Percentiles rank a stretch among this genome's conserved stretches.
phyloP scores from a whole-genome alignment of 345 rosid species.

The Jatropha curcas region DNA sequence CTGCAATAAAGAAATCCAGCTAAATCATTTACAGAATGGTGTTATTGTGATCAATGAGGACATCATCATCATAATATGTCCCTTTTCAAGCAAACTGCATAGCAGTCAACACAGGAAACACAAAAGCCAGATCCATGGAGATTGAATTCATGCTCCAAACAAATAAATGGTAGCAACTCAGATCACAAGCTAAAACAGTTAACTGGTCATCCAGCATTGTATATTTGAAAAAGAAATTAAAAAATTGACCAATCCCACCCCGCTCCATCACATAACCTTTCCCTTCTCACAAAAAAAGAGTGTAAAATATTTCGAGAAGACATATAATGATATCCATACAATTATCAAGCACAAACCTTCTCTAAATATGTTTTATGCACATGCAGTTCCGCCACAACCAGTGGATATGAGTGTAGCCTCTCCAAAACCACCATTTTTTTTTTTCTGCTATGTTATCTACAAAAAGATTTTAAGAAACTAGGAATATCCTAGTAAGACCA shows the following conservation, averaged over 20 bases:
- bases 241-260: background rate
- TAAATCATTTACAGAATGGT: constrained; percentile 7
- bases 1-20: constrained; percentile 32
- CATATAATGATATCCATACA: background rate
- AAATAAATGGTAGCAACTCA: background rate
- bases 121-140: background rate
- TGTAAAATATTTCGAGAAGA: background rate
- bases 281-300: background rate
- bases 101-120: background rate
- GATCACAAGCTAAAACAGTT: background rate
- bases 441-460: background rate
- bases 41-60: background rate
- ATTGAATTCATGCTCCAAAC: background rate
- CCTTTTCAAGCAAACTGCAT: constrained; percentile 5
- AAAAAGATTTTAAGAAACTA: background rate
- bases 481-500: too few species aligned
- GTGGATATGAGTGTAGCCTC: background rate
- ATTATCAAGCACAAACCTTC: background rate
- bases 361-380: background rate
- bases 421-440: background rate
- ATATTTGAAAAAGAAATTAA: background rate
- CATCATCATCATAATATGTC: constrained; percentile 1
- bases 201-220: background rate
- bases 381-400: background rate
- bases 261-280: background rate